phyloP scores from a whole-genome alignment of 2,329 filamentous ascomycete species.

The Aspergillus bombycis region DNA sequence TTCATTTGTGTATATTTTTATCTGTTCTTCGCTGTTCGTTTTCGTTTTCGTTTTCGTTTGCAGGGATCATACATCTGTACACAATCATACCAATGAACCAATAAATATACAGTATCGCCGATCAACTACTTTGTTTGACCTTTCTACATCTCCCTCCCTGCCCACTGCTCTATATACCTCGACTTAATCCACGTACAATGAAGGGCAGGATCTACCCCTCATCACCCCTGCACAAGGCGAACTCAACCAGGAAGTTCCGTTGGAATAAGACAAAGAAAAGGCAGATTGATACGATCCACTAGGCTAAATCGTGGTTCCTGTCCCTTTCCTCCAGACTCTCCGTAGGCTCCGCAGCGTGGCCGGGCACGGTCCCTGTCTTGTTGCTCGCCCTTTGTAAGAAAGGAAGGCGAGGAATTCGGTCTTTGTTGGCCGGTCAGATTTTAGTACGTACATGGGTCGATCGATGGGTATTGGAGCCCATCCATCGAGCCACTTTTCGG shows the following conservation, averaged over 20 bases:
- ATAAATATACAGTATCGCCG: not conserved
- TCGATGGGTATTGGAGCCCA: not conserved
- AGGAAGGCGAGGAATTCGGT: not conserved
- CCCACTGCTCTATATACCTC: not conserved
- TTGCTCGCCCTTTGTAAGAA: too few relatives aligned
- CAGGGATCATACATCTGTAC: not conserved
- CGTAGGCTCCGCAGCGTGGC: too few relatives aligned
- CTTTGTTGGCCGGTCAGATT: not conserved
- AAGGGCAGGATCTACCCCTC: too few relatives aligned
- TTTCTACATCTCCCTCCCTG: not conserved
- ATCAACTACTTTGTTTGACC: not conserved
- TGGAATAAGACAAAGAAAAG: not conserved
- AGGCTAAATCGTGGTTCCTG: not conserved
- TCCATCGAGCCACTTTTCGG: not conserved
- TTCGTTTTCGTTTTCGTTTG: not conserved
- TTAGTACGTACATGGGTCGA: not conserved
- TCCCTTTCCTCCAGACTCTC: not conserved
- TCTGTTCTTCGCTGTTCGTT: not conserved
- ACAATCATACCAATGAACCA: not conserved
- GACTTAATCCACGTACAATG: not conserved
- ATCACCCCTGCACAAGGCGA: not conserved
- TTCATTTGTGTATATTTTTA: too few relatives aligned
- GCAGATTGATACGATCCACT: too few relatives aligned
- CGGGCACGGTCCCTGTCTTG: too few relatives aligned
- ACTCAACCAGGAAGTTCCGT: not conserved